These are phyloP conservation scores for Tylopilus orsonianus DNA, from an alignment of 1,284 basidiomycete species.

Conservation along the genomic window DNA sequence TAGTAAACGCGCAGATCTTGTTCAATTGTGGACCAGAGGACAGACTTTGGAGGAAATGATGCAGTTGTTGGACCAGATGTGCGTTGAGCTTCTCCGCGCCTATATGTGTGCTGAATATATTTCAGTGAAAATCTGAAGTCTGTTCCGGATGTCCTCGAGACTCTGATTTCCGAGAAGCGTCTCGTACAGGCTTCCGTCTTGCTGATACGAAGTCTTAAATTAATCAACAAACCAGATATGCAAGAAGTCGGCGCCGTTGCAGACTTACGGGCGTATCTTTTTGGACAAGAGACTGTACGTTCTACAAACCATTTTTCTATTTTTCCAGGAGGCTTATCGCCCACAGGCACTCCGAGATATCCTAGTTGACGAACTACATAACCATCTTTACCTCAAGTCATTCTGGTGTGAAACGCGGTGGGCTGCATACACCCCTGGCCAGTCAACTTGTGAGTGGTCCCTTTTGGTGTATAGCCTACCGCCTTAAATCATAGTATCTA, in stretches of 20 bases:
- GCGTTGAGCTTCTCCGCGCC: slow-evolving; percentile 31
- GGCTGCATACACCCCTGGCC: slow-evolving; percentile 81
- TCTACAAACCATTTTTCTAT: neutral
- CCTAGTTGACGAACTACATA: slow-evolving; percentile 93
- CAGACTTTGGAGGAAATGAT: slow-evolving; percentile 91
- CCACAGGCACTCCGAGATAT: slow-evolving; percentile 86
- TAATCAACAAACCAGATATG: slow-evolving; percentile 91
- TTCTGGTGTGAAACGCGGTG: slow-evolving; percentile 96
- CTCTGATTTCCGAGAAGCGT: slow-evolving; percentile 94
- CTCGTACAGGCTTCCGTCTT: slow-evolving; percentile 89
- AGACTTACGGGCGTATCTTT: slow-evolving; percentile 86
- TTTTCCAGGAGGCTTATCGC: slow-evolving; percentile 11
- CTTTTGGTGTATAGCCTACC: neutral
- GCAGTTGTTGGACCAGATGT: slow-evolving; percentile 89
- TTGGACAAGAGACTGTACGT: slow-evolving; percentile 83
- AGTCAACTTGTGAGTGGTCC: slow-evolving; percentile 63
- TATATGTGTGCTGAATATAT: slow-evolving; percentile 11
- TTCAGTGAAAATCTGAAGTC: slow-evolving; percentile 85
- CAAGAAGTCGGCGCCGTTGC: slow-evolving; percentile 91
- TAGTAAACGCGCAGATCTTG: slow-evolving; percentile 79
- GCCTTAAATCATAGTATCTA: slow-evolving; percentile 28
- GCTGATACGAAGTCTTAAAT: slow-evolving; percentile 86
- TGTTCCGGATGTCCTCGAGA: slow-evolving; percentile 91
- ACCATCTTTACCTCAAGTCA: slow-evolving; percentile 96
- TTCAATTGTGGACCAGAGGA: slow-evolving; percentile 81